Percentiles rank a stretch among this genome's conserved stretches.
phyloP scores from a whole-genome alignment of 257 asterid genomes.

The Handroanthus guayacan region DNA sequence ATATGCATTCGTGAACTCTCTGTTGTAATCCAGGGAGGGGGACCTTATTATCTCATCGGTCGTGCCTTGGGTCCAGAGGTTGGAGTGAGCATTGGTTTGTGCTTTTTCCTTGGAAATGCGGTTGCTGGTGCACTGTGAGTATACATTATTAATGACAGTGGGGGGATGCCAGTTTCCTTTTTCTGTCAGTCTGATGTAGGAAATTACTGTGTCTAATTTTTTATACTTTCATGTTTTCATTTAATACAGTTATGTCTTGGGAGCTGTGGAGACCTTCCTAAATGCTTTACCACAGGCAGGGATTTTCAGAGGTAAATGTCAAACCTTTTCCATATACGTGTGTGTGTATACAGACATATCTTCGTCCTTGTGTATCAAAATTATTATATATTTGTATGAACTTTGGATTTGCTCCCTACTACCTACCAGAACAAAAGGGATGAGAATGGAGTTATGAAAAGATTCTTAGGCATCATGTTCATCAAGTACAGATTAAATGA shows the following conservation, averaged over 20 bases:
- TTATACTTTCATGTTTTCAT: slow-evolving; percentile 35
- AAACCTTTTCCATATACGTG: neutral
- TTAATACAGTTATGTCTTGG: slow-evolving; percentile 84
- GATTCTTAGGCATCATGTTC: slow-evolving; percentile 16
- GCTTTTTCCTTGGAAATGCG: slow-evolving; percentile 98
- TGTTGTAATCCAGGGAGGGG: slow-evolving; percentile 82
- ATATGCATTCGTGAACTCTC: slow-evolving; percentile 31
- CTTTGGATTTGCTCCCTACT: slow-evolving; percentile 20
- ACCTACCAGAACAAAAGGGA: slow-evolving; percentile 19
- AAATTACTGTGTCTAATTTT: slow-evolving; percentile 24
- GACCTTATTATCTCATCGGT: slow-evolving; percentile 98
- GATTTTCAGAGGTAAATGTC: slow-evolving; percentile 77
- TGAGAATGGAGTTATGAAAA: slow-evolving; percentile 20
- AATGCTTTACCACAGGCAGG: slow-evolving; percentile 96
- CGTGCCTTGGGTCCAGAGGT: slow-evolving; percentile 99
- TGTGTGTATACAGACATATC: neutral
- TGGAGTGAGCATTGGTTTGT: slow-evolving; percentile 98
- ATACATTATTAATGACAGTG: slow-evolving; percentile 26
- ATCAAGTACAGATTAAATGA: slow-evolving; percentile 2
- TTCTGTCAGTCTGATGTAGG: slow-evolving; percentile 8
- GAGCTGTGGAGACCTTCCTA: slow-evolving; percentile 98
- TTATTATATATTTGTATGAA: neutral
- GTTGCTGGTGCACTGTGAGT: slow-evolving; percentile 99
- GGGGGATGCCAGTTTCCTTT: slow-evolving; percentile 18
- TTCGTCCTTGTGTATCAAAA: neutral